phyloP scores from a whole-genome alignment of 495 filamentous ascomycete genomes.

The Aspergillus hancockii region DNA sequence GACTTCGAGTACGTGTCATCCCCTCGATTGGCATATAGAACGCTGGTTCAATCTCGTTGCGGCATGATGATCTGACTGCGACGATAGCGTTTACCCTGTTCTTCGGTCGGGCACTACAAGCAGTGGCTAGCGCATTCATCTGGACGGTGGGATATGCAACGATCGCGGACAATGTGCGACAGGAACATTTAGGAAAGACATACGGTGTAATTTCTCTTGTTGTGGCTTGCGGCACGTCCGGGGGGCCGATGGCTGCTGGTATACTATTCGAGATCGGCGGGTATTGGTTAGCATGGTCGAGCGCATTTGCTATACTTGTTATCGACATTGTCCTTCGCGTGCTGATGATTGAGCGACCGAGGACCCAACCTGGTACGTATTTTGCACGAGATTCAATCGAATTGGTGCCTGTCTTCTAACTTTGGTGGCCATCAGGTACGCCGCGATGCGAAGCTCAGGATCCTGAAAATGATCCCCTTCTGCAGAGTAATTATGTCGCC shows the following conservation, averaged over 20 bases:
- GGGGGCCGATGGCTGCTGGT: conserved; percentile 26
- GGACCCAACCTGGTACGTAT: neutral
- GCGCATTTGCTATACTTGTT: conserved; percentile 19
- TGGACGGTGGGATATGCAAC: conserved; percentile 30
- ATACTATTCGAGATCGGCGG: conserved; percentile 26
- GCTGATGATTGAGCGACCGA: conserved; percentile 27
- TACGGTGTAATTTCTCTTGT: conserved; percentile 20
- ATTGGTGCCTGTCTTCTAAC: neutral
- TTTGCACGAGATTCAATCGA: neutral
- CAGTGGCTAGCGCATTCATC: conserved; percentile 15
- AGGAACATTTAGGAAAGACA: conserved; percentile 25
- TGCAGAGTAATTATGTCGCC: neutral
- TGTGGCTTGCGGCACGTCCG: conserved; percentile 24
- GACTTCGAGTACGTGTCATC: conserved; percentile 14
- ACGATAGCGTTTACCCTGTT: conserved; percentile 20
- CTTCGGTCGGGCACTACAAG: conserved; percentile 27
- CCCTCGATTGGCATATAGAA: neutral
- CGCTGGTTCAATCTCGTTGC: neutral
- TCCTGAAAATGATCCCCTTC: conserved; percentile 16
- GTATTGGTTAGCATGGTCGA: conserved; percentile 33
- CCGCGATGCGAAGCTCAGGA: neutral
- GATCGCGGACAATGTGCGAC: conserved; percentile 20
- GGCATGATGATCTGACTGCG: neutral
- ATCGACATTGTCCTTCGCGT: conserved; percentile 27
- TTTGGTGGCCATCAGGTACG: neutral